These are phyloP conservation scores for Wickerhamomyces canadensis DNA, from an alignment of 805 yeast genomes.

Conservation along the genomic window DNA sequence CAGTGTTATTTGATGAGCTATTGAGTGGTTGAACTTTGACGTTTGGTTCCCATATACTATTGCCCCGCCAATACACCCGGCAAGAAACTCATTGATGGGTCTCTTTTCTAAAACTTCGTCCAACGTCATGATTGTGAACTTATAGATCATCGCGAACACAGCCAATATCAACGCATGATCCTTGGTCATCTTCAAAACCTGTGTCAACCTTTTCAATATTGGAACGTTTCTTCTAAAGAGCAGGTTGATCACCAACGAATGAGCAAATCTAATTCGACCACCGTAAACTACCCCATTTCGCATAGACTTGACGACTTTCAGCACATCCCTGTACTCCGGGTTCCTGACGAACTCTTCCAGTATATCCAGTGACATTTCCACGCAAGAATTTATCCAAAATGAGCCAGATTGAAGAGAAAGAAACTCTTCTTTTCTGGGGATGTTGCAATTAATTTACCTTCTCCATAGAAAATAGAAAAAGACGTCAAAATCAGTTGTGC, in stretches of 20 bases:
- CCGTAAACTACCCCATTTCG: conserved; percentile 50
- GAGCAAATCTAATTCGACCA: conserved; percentile 55
- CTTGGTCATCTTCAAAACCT: conserved; percentile 45
- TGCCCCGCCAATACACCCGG: conserved; percentile 36
- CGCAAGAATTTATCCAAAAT: no score
- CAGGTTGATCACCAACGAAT: conserved; percentile 56
- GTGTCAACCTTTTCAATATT: conserved; percentile 35
- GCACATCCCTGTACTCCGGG: conserved; percentile 30
- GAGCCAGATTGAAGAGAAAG: no score
- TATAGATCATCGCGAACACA: conserved; percentile 48
- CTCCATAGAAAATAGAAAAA: no score
- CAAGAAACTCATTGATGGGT: conserved; percentile 21
- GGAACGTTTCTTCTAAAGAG: conserved; percentile 34
- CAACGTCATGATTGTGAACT: conserved; percentile 29
- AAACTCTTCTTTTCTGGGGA: no score
- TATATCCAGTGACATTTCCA: conserved; percentile 6
- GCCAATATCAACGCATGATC: conserved; percentile 55
- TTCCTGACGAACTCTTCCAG: conserved; percentile 25
- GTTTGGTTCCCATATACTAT: conserved; percentile 34
- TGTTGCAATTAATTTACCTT: neutral
- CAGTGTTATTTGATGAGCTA: conserved; percentile 69
- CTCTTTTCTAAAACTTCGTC: conserved; percentile 16
- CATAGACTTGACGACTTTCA: conserved; percentile 34
- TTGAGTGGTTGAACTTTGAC: conserved; percentile 33
- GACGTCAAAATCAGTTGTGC: no score